Base-by-base conservation (phyloP, 1,139 yeast species). In the Kodamaea arcana region DNA sequence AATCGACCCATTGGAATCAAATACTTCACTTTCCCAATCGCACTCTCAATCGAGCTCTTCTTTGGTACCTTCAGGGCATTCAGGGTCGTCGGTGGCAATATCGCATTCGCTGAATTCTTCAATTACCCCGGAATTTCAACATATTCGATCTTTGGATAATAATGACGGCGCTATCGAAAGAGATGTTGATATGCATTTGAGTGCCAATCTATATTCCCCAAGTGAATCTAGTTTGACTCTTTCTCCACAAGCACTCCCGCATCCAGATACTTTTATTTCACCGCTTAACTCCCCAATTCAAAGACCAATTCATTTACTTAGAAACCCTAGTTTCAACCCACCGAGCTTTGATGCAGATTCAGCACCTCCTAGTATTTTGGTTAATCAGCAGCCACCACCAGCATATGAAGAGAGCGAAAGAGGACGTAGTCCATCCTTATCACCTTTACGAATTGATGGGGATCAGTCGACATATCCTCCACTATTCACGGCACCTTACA, bases 181-280 rank as follows among this genome's bases (percentile, higher is more conserved):
- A 33, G 72, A 66, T 31, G 48, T 51, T 2, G 61, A 65, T 34
- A 66, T 73, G 57, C 78, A 75, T 50, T 50, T 78, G 18, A 73
- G 70, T 16, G 68, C 88, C 1, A 83, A 83, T 47, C 51, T 83
- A 13, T 83, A 78, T 51, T 70, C 73, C 46, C 92, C 92, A 0
- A 26, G 25, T 14, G 37, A 43, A 4, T 39, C 51, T 3, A 51
- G 54, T 4, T 44, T 56, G 6, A 54, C 51, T 10, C 56, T 81
- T 30, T 75, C 86, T 0, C 81, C 80, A 2, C 83, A 76, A 43
- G 82, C 83, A 1, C 43, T 66, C 17, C 82, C 83, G 2, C 64
- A 71, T 40, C 64, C 68, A 1, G 66, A 52, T 3, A 61, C 61
- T 2, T 52, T 62, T 36, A 37, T 37, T 7, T 65, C 75, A 1